These are phyloP conservation scores for Baudoinia panamericana DNA, from an alignment of 495 filamentous ascomycete genomes.

Conservation along the genomic window DNA sequence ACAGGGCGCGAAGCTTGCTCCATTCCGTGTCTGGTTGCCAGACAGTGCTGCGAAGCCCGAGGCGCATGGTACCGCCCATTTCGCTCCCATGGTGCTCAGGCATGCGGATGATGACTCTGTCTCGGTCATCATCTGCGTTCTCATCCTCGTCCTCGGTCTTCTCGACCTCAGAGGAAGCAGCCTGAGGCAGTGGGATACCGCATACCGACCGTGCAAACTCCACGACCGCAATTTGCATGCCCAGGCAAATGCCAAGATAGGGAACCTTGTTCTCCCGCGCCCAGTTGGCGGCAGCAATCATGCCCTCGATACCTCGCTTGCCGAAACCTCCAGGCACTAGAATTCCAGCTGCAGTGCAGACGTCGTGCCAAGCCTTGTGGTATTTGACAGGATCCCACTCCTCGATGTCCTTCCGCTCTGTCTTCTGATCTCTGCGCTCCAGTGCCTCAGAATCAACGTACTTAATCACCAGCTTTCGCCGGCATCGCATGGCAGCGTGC, in stretches of 20 bases:
- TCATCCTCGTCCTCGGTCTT: too few relatives aligned
- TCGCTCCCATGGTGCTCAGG: conserved; percentile 64
- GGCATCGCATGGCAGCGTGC: conserved; percentile 78
- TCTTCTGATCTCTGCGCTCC: conserved; percentile 44
- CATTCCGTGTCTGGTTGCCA: conserved; percentile 73
- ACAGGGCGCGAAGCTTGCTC: conserved; percentile 63
- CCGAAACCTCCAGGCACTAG: conserved; percentile 79
- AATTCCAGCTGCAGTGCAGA: conserved; percentile 56
- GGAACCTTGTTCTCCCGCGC: conserved; percentile 69
- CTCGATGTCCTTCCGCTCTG: too few relatives aligned
- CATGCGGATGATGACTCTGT: conserved; percentile 76
- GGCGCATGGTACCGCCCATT: conserved; percentile 85
- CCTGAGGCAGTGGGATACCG: conserved; percentile 38
- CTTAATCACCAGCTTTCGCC: conserved; percentile 62
- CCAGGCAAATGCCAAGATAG: conserved; percentile 85
- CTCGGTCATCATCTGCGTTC: conserved; percentile 35
- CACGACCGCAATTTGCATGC: conserved; percentile 88
- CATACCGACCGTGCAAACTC: conserved; percentile 69
- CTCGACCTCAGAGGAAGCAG: conserved; percentile 55
- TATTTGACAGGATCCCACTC: conserved; percentile 63
- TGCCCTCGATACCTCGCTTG: conserved; percentile 65
- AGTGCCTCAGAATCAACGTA: conserved; percentile 79
- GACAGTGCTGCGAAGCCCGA: conserved; percentile 59
- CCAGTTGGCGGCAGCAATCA: conserved; percentile 73
- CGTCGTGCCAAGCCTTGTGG: conserved; percentile 76